Evolutionary conservation across 2,329 filamentous ascomycete species (phyloP).

Genomic region (Ceratocystis albifundus): DNA sequence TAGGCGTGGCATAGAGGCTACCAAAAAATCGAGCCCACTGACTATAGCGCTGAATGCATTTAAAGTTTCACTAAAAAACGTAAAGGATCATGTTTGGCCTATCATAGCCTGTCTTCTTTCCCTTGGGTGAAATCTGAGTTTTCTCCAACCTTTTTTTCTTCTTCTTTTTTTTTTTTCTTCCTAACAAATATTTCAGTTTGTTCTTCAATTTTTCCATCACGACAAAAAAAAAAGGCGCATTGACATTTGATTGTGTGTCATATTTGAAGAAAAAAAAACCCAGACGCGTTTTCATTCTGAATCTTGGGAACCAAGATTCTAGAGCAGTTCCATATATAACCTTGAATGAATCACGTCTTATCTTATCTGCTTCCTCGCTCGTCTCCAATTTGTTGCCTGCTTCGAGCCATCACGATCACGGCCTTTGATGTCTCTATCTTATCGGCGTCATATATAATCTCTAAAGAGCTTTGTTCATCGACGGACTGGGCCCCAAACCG

Average conservation of each 20-base stretch:
- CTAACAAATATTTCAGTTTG: not conserved
- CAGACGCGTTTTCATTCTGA: not conserved
- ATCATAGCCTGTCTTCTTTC: not conserved
- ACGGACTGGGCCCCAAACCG: not conserved
- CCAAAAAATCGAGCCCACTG: not conserved
- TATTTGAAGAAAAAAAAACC: not conserved
- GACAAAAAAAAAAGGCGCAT: constrained; percentile 1
- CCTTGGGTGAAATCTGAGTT: not conserved
- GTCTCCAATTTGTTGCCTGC: not conserved
- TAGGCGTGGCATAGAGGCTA: not conserved
- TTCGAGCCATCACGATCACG: constrained; percentile 1
- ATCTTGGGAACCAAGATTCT: not conserved
- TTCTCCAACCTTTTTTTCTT: not conserved
- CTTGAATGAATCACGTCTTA: constrained; percentile 13
- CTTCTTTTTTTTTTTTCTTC: not conserved
- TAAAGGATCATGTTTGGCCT: constrained; percentile 1
- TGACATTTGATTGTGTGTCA: constrained; percentile 11
- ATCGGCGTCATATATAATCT: not conserved
- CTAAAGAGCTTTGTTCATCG: not conserved
- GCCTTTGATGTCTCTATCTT: constrained; percentile 5
- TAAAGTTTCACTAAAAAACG: not conserved
- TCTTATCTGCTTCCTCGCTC: constrained; percentile 10
- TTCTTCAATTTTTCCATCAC: not conserved
- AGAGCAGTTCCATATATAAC: constrained; percentile 8
- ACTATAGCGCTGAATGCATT: not conserved